phyloP scores from a whole-genome alignment of 2,329 filamentous ascomycete species.

The Aspergillus sergii region DNA sequence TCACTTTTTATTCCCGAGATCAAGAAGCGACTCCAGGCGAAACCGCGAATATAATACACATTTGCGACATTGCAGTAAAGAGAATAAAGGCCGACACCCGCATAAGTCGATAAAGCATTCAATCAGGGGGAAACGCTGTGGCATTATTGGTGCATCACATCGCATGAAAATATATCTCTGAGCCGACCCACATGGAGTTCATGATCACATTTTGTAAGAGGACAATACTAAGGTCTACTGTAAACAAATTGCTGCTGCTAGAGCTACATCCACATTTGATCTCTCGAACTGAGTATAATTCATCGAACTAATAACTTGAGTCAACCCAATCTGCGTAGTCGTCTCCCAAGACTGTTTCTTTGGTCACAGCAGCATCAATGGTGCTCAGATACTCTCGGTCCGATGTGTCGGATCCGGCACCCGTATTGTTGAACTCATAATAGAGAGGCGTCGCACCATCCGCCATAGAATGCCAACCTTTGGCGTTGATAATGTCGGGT shows the following conservation, averaged over 20 bases:
- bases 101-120: too few relatives aligned
- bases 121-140: too few relatives aligned
- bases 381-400: neutral
- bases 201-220: too few relatives aligned
- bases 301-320: neutral
- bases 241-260: neutral
- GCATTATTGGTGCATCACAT: too few relatives aligned
- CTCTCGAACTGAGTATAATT: neutral
- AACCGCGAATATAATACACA: too few relatives aligned
- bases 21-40: too few relatives aligned
- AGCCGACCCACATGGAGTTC: too few relatives aligned
- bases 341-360: neutral
- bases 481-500: conserved; percentile 31
- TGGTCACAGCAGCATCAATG: neutral
- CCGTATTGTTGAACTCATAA: conserved; percentile 26
- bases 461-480: conserved; percentile 38
- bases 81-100: rapidly evolving
- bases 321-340: neutral
- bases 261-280: neutral
- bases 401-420: neutral
- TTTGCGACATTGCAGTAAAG: too few relatives aligned
- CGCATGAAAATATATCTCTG: too few relatives aligned
- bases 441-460: conserved; percentile 33
- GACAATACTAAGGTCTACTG: too few relatives aligned
- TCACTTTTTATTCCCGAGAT: too few relatives aligned